Base-by-base conservation (phyloP, 768 basidiomycete species). In the Flagelloscypha sp. region DNA sequence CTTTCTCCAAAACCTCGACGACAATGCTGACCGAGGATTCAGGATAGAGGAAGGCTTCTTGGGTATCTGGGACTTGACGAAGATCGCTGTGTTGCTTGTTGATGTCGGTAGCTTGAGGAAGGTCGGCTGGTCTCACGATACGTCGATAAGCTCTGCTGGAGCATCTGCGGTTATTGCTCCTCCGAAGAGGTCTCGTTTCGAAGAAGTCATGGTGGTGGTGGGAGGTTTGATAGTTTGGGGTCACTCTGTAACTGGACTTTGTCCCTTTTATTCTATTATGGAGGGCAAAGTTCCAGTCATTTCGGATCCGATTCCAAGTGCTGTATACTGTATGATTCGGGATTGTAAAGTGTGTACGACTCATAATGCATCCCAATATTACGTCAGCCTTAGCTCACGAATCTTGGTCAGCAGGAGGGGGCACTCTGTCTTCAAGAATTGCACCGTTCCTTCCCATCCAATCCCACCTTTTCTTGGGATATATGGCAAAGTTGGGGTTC, bases 31-130 rank as follows among this genome's bases (percentile, higher is more conserved):
- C 63, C 32, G 68, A 68, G 5, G 78, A 83, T 31, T 74, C 57
- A 5, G 73, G 72, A 36, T 79, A 80, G 37, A 95, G 54, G 58
- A 89, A 84, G 27, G 95, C 94, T 53, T 98, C 95, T 57, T 99
- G 94, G 4, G 77, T 89, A 53, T 98, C 84, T 10, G 95, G 93
- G 9, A 99, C 67, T 59, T 97, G 86, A 36, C 94, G 87, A 9
- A 69, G 30, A 44, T 66, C 57, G 18, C 72, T 74, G 40, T 18
- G 35, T 27, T 9, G 43, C 23, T 39, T 15, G 11, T 32, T 39
- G 22, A 45, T 38, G 28, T 29, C 22, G 20, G 23, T 30, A 30
- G 18, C 15, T 24, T 19, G 16, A 21, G 33, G n/a, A 31, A n/a
- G 36, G 27, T 5, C 31, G 34, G 36, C 24, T 19, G 20, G 13